These are phyloP conservation scores for Aureobasidium sp. DNA, from an alignment of 2,329 filamentous ascomycete species.

Conservation along the genomic window DNA sequence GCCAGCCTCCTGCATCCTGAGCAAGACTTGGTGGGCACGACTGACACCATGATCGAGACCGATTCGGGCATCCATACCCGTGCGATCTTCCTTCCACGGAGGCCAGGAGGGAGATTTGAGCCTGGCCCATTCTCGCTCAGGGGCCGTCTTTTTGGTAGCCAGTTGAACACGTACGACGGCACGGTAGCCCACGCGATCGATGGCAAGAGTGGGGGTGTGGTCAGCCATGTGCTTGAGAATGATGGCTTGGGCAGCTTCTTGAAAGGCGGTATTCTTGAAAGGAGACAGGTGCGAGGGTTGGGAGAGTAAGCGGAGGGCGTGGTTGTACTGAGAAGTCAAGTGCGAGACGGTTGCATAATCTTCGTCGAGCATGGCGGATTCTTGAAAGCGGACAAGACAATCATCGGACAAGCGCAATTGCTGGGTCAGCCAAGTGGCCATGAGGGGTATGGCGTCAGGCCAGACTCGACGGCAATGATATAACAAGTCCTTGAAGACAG, in stretches of 20 bases:
- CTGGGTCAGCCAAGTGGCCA: slow-evolving; percentile 13
- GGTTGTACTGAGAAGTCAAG: slow-evolving; percentile 28
- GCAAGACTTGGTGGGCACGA: slow-evolving; percentile 46
- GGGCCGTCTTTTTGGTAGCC: slow-evolving; percentile 45
- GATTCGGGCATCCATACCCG: slow-evolving; percentile 51
- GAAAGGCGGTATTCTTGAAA: slow-evolving; percentile 38
- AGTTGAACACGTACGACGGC: slow-evolving; percentile 49
- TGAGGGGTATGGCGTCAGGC: slow-evolving; percentile 33
- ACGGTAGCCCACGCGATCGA: slow-evolving; percentile 50
- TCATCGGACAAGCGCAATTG: neutral
- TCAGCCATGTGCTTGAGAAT: slow-evolving; percentile 49
- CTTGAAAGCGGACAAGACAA: neutral
- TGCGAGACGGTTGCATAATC: neutral
- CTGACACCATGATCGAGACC: slow-evolving; percentile 48
- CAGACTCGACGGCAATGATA: slow-evolving; percentile 42
- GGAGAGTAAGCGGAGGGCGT: slow-evolving; percentile 39
- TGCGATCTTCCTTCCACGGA: slow-evolving; percentile 54
- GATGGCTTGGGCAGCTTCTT: slow-evolving; percentile 50
- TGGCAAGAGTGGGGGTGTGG: slow-evolving; percentile 43
- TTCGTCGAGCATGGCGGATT: neutral
- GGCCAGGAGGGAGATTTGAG: slow-evolving; percentile 55
- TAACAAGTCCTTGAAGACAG: slow-evolving; percentile 39
- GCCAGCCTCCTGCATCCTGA: slow-evolving; percentile 51
- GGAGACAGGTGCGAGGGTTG: slow-evolving; percentile 40
- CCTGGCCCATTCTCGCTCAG: slow-evolving; percentile 49